Base-by-base conservation (phyloP, 306 rosid genomes). In the Inga oerstediana region DNA sequence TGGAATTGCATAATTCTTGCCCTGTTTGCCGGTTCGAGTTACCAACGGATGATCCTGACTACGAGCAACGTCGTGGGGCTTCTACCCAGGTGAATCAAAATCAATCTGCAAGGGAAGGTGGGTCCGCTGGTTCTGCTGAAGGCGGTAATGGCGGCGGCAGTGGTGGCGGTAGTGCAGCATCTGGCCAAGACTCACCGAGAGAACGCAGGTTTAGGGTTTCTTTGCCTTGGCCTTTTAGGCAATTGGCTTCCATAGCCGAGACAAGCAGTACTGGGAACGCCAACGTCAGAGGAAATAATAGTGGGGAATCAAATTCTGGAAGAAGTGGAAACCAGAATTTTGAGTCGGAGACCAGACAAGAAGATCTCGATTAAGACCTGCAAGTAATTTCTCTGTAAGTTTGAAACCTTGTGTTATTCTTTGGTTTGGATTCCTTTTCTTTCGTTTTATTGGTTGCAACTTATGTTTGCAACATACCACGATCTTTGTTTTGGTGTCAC, bases 291-390 rank as follows among this genome's bases (percentile, higher is more conserved):
- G 90, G 84, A 64, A 88, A 83, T 81, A 83, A 75, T 73, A 87
- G 88, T 35, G 97, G 80, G 56, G 85, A 89, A 76, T 81, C 89
- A 39, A 90, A 89, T 85, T 66, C 95, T 5, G 97, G 81, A 51
- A 88, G 84, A 62, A 83, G 94, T 80, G 97, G 94, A 52, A 86
- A 85, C 80, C 97, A 48, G 84, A 90, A 87, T 88, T 83, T 91
- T 79, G 91, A 86, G 80, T 80, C 97, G 3, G 98, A 90, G 87
- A 92, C 98, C 52, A 88, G 97, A 86, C 94, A 91, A 74, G 99
- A 97, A 88, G 99, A 94, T 90, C 97, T 94, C 68, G 97, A 97
- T 77, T 97, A 81, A 94, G 85, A 79, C 58, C 24, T 54, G 24
- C 72, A 74, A 89, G 75, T 87, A 86, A 77, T 81, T 85, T 80